Base-by-base conservation (phyloP, 495 filamentous ascomycete species). In the Penicillium atrosanguineum region DNA sequence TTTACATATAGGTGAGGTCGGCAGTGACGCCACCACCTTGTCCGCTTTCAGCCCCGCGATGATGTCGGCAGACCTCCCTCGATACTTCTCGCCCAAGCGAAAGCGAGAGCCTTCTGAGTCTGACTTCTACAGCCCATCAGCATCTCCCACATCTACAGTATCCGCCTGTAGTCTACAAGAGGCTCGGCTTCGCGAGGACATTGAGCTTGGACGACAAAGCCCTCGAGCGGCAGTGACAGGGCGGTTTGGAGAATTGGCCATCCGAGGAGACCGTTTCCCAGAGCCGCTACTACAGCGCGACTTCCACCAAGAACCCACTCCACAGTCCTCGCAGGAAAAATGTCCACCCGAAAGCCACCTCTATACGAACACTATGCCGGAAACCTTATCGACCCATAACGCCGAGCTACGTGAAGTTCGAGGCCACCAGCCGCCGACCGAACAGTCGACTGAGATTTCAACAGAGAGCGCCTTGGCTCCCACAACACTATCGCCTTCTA, bases 141-240 rank as follows among this genome's bases (percentile, higher is more conserved):
- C 64, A 16, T 73, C 75, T 6, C 71, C 72, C 12, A 65, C 65
- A 38, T 76, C 74, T 7, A 67, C 57, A 1, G 44, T 62, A 20
- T 74, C 72, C 6, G 55, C 65, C 25, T 48, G 55, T 2, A 77
- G 69, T 52, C 55, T 69, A 19, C 73, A 65, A 51, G 73, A 77
- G 44, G 44, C 54, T 37, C 62, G 59, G 40, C 41, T 76, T 23
- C 61, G 59, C 20, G 71, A 75, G 44, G 64, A 69, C 29, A 61
- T 65, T 21, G 71, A 75, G 43, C 52, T 65, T 15, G 71, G 69
- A 23, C 58, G 68, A 44, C 61, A 71, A 48, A 90, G 87, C 61
- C 86, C 87, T 26, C 78, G 82, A 54, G 79, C 82, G 14, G 79
- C 70, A 31, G 84, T 89, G 47, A 84, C 82, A 53, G 79, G 83